Conservation (phyloP, 2,329 filamentous ascomycete species). For the Pseudopithomyces maydicus region DNA sequence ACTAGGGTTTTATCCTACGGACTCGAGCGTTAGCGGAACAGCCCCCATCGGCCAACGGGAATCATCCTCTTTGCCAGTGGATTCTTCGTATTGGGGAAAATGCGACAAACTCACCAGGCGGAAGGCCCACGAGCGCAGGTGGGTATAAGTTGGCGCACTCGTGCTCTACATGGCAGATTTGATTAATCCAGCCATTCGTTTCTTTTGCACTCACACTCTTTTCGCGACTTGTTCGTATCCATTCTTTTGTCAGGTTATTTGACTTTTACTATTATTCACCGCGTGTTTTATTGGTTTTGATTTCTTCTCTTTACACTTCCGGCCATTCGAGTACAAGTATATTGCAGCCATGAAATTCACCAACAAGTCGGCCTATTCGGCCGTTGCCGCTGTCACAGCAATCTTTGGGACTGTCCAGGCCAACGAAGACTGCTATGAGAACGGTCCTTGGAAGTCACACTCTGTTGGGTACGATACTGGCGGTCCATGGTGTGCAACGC, state of each 20-base stretch:
- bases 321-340: neutral
- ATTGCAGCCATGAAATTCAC: conserved; percentile 1
- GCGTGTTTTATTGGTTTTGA: neutral
- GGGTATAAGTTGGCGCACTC: conserved; percentile 1
- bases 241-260: conserved; percentile 4
- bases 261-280: conserved; percentile 1
- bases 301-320: neutral
- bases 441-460: conserved; percentile 5
- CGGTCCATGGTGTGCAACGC: conserved; percentile 2
- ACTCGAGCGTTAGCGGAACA: neutral
- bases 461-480: conserved; percentile 6
- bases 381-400: neutral
- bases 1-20: neutral
- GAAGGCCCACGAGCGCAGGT: neutral
- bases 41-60: neutral
- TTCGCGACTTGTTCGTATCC: conserved; percentile 3
- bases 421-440: conserved; percentile 1
- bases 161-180: neutral
- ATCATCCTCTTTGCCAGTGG: neutral
- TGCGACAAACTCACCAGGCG: neutral
- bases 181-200: neutral
- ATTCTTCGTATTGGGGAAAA: neutral
- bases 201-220: conserved; percentile 4
- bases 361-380: neutral
- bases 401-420: neutral